Conservation (phyloP, 352 stramenopile species). For the Phytopythium cucurbitacearum region DNA sequence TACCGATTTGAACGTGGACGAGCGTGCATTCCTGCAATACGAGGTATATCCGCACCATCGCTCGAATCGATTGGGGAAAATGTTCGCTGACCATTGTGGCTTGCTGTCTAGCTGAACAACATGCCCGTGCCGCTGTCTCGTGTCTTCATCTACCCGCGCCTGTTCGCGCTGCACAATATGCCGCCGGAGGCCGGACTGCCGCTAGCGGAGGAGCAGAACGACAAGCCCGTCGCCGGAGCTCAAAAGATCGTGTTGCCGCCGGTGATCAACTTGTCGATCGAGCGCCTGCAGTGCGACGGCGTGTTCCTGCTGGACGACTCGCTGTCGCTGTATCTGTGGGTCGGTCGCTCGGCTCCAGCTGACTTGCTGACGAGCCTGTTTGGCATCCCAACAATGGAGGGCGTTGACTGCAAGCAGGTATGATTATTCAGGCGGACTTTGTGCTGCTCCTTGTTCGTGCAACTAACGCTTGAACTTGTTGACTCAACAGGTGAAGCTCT, state of each 20-base stretch:
- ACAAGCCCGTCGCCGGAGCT: conserved; percentile 53
- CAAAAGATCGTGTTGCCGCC: conserved; percentile 84
- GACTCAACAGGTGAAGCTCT: conserved; percentile 51
- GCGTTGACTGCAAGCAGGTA: conserved; percentile 89
- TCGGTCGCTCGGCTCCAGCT: conserved; percentile 88
- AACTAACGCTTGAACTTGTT: conserved; percentile 10
- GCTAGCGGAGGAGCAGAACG: conserved; percentile 12
- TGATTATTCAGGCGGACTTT: neutral
- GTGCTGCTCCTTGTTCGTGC: conserved; percentile 1
- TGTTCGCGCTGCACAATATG: conserved; percentile 96
- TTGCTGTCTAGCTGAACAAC: conserved; percentile 75
- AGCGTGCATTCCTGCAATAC: conserved; percentile 92
- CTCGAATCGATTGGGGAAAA: neutral
- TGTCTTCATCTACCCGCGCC: conserved; percentile 95
- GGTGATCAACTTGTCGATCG: conserved; percentile 94
- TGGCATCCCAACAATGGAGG: conserved; percentile 92
- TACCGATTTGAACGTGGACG: conserved; percentile 95
- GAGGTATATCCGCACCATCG: conserved; percentile 25
- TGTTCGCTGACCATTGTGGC: conserved; percentile 1
- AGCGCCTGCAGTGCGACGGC: conserved; percentile 91
- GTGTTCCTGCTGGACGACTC: conserved; percentile 98
- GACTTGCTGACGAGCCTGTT: conserved; percentile 92
- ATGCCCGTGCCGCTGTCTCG: conserved; percentile 91
- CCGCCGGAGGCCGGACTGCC: conserved; percentile 73
- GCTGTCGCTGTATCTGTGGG: conserved; percentile 95